phyloP scores from a whole-genome alignment of 257 asterid species.

The Solanum piurae region DNA sequence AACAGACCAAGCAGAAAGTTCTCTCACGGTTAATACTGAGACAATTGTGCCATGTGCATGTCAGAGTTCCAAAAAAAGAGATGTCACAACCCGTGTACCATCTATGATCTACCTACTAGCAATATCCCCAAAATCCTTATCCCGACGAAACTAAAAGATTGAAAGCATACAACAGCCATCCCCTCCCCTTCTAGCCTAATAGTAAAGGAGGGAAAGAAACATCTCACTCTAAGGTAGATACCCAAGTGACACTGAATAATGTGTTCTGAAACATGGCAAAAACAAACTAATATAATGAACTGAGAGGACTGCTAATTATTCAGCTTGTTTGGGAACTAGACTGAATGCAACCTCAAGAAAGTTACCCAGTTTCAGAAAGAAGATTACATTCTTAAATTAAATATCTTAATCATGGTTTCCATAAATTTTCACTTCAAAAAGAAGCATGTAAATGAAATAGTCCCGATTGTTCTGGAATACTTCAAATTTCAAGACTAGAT shows the following conservation, averaged over 20 bases:
- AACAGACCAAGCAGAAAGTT: not conserved
- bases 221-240: not conserved
- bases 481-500: not conserved
- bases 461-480: not conserved
- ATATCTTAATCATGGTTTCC: not conserved
- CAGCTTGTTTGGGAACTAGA: not conserved
- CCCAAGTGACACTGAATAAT: not conserved
- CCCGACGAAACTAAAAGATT: not conserved
- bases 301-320: not conserved
- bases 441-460: not conserved
- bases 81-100: not conserved
- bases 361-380: not conserved
- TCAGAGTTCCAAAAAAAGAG: not conserved
- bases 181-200: not conserved
- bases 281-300: not conserved
- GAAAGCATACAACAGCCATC: not conserved
- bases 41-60: not conserved
- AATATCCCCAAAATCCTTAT: not conserved
- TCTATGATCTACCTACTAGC: not conserved
- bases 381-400: not conserved
- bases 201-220: not conserved
- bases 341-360: not conserved
- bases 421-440: not conserved
- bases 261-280: not conserved
- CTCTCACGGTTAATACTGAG: not conserved